A percentile compares a stretch with the other conserved stretches of the same genome.
These are phyloP conservation scores for Ophiobolus disseminans DNA, from an alignment of 2,329 filamentous ascomycete genomes.

Conservation along the genomic window DNA sequence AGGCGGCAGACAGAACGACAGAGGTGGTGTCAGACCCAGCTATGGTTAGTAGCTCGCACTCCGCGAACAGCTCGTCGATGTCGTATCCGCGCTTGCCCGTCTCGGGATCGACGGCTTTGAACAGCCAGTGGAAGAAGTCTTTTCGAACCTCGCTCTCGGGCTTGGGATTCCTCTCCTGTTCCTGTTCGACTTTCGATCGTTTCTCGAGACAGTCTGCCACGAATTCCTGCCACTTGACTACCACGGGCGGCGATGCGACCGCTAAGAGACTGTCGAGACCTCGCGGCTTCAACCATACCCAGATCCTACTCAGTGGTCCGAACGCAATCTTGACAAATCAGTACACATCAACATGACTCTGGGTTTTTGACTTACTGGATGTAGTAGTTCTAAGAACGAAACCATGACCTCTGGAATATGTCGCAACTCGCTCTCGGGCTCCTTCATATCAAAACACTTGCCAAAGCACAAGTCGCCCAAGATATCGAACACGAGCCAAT, in stretches of 20 bases:
- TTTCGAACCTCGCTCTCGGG: conserved; percentile 33
- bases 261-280: conserved; percentile 28
- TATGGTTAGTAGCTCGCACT: conserved; percentile 30
- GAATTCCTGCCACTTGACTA: conserved; percentile 26
- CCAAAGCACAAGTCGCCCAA: conserved; percentile 54
- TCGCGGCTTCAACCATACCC: conserved; percentile 32
- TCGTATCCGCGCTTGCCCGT: conserved; percentile 44
- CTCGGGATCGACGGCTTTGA: conserved; percentile 51
- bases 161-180: conserved; percentile 21
- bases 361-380: conserved; percentile 20
- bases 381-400: conserved; percentile 22
- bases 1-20: conserved; percentile 22
- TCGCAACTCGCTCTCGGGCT: conserved; percentile 24
- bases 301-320: conserved; percentile 9
- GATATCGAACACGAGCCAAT: conserved; percentile 55
- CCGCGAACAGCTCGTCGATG: conserved; percentile 48
- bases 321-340: conserved; percentile 12
- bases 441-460: conserved; percentile 46
- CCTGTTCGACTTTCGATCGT: conserved; percentile 18
- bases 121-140: conserved; percentile 54
- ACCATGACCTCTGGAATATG: conserved; percentile 33
- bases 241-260: conserved; percentile 18
- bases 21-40: conserved; percentile 35
- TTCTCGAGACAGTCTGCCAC: conserved; percentile 23
- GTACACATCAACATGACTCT: neutral